A percentile compares a stretch with the other conserved stretches of the same genome.
Conservation (phyloP, 2,329 filamentous ascomycete species). For the Amylocarpus encephaloides region DNA sequence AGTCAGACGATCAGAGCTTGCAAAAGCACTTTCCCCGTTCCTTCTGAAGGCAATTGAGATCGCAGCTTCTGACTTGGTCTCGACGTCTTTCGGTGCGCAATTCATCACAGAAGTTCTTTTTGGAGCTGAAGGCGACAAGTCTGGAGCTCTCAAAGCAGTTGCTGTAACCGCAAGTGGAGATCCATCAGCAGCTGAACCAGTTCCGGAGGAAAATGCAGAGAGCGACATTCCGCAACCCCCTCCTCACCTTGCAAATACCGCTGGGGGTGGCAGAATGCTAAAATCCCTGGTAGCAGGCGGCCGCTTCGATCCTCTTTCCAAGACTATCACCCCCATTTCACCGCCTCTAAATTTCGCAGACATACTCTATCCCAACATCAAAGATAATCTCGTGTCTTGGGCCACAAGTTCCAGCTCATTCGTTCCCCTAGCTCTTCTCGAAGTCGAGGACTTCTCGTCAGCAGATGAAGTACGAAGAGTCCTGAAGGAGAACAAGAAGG, state of each 20-base stretch:
- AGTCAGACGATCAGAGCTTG: conserved; percentile 67
- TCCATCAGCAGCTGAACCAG: conserved; percentile 34
- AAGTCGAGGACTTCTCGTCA: conserved; percentile 64
- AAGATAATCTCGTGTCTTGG: conserved; percentile 71
- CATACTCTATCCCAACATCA: conserved; percentile 75
- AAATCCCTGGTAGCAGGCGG: conserved; percentile 89
- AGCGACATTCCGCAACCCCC: conserved; percentile 11
- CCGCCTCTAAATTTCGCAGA: conserved; percentile 76
- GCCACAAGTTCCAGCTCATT: conserved; percentile 82
- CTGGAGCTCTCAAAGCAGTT: conserved; percentile 63
- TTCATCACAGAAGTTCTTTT: conserved; percentile 79
- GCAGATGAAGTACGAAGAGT: conserved; percentile 61
- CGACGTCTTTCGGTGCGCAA: conserved; percentile 78
- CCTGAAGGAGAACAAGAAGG: conserved; percentile 67
- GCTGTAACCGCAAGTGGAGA: conserved; percentile 57
- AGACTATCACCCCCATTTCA: conserved; percentile 63
- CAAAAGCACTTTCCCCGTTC: conserved; percentile 65
- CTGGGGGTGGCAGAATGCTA: conserved; percentile 72
- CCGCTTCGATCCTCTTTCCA: conserved; percentile 69
- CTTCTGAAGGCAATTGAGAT: conserved; percentile 68
- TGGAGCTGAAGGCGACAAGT: conserved; percentile 67
- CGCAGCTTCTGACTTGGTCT: conserved; percentile 60
- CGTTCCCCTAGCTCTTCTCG: conserved; percentile 73
- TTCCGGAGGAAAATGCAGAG: conserved; percentile 35
- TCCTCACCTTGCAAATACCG: conserved; percentile 52